A percentile compares a stretch with the other conserved stretches of the same genome.
These are phyloP conservation scores for Solanum hybrid DNA, from an alignment of 305 asterid species.

Conservation along the genomic window DNA sequence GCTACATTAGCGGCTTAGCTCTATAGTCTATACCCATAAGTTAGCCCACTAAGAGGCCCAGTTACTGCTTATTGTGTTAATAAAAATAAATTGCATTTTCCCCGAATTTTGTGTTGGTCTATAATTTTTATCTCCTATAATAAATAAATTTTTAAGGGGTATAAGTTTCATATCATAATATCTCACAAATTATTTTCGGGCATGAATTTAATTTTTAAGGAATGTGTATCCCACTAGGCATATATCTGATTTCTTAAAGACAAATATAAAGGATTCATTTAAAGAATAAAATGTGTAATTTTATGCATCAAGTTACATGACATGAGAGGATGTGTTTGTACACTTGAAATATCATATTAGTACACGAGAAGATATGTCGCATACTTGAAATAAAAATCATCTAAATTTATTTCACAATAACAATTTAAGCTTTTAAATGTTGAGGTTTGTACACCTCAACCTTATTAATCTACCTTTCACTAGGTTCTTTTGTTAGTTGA, in stretches of 20 bases:
- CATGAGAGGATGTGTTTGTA: not conserved
- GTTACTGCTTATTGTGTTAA: not conserved
- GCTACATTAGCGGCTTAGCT: not conserved
- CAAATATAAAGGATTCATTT: not conserved
- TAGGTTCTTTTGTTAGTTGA: not conserved
- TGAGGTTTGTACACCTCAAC: not conserved
- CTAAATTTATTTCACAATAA: not conserved
- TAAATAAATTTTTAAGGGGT: not conserved
- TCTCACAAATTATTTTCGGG: not conserved
- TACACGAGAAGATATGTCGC: not conserved
- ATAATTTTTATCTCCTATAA: not conserved
- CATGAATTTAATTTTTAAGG: not conserved
- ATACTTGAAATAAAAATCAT: not conserved
- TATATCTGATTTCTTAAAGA: not conserved
- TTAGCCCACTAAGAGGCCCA: not conserved
- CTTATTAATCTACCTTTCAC: not conserved
- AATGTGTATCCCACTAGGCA: not conserved
- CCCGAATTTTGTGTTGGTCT: not conserved
- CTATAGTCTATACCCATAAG: not conserved
- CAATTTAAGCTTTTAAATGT: not conserved
- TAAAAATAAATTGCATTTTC: not conserved
- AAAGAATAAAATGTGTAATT: not conserved
- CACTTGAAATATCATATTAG: too few relatives aligned
- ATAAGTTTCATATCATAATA: not conserved
- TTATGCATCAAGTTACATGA: not conserved